Evolutionary conservation across 2,329 filamentous ascomycete species (phyloP), one percentile per base, ranked within the genome.

Genomic region (Cytospora piceae): DNA sequence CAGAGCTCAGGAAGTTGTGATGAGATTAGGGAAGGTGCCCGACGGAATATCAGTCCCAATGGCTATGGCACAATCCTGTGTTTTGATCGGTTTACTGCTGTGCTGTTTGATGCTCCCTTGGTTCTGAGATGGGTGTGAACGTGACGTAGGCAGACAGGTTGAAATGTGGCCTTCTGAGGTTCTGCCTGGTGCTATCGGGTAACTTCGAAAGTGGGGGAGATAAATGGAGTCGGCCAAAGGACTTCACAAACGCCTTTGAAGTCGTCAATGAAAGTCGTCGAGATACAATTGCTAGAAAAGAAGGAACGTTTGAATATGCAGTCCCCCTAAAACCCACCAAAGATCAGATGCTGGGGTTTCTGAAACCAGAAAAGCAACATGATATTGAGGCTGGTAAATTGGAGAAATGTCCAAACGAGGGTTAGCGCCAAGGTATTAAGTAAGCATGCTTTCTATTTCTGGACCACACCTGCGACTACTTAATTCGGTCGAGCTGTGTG

Each of bases 331-430:
- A 24, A 49, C n/a, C 24, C 3, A 12, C 20, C 9, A 49, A 24
- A 24, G 7, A 22, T 22, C 34, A 22, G n/a, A 4, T 7, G 9
- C 11, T 24, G 46, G n/a, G 20, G 5, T 49, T 49, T 6, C 20
- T 49, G n/a, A 24, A 49, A 49, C 7, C n/a, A 20, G n/a, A 49
- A 22, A 49, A 24, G n/a, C 46, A 14, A 49, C 3, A 14, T 22
- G 46, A 49, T 49, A 49, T 49, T 22, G 46, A 49, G 46, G 46
- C 39, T 42, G 39, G 39, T 42, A n/a, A 42, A 42, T 42, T 49
- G n/a, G 46, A 8, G 46, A 49, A 49, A 2, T 24, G 46, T 49
- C 22, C 46, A 12, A 46, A 24, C 11, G 20, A 14, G 46, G 46
- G 2, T 49, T 49, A 22, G 46, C 46, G 8, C 4, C 2, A 9